Percentiles rank a stretch among this genome's conserved stretches.
These are phyloP conservation scores for Penicillium brasilianum DNA, from an alignment of 2,329 filamentous ascomycete species.

Conservation along the genomic window DNA sequence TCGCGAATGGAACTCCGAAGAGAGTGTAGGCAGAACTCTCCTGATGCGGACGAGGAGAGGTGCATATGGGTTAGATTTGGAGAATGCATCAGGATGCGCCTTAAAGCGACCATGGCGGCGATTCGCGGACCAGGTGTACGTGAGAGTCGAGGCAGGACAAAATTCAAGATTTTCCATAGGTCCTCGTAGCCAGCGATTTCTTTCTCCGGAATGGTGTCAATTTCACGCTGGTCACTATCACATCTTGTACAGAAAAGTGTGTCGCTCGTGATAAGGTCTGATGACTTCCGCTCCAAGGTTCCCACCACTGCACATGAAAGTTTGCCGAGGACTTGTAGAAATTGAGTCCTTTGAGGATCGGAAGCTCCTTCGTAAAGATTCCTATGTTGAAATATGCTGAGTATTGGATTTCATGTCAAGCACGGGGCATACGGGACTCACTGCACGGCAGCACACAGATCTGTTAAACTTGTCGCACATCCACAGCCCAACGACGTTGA, in stretches of 20 bases:
- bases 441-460: constrained; percentile 53
- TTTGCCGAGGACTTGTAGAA: constrained; percentile 62
- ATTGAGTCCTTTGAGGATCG: constrained; percentile 58
- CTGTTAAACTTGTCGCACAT: constrained; percentile 42
- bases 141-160: constrained; percentile 47
- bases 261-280: constrained; percentile 31
- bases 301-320: constrained; percentile 62
- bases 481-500: constrained; percentile 43
- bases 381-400: constrained; percentile 31
- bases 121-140: constrained; percentile 67
- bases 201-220: constrained; percentile 20
- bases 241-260: constrained; percentile 44
- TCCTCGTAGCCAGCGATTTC: constrained; percentile 35
- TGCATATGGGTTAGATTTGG: constrained; percentile 64
- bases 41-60: constrained; percentile 69
- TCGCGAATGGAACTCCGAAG: constrained; percentile 85
- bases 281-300: constrained; percentile 45
- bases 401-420: neutral
- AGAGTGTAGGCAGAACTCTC: constrained; percentile 80
- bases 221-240: constrained; percentile 37
- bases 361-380: constrained; percentile 53
- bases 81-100: constrained; percentile 71
- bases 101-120: constrained; percentile 72
- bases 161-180: constrained; percentile 51
- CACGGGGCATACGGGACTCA: constrained; percentile 42